These are phyloP conservation scores for Phytophthora europaea DNA, from an alignment of 352 stramenopile species.

Conservation along the genomic window DNA sequence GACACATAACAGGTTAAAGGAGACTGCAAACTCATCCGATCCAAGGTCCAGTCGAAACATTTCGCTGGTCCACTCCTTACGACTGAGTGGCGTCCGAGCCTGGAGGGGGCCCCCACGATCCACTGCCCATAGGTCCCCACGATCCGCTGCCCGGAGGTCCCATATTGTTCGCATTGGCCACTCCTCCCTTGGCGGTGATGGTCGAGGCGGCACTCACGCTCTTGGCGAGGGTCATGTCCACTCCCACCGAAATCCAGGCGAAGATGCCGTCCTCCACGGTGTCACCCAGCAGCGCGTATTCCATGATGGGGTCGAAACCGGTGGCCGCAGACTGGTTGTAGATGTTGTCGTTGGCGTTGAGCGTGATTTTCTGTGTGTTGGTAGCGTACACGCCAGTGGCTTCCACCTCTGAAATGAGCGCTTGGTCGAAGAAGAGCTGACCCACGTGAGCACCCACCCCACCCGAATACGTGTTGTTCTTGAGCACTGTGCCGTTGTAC, in stretches of 20 bases:
- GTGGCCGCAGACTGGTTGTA: constrained; percentile 22
- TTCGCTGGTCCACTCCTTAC: constrained; percentile 2
- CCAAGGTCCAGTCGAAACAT: background rate
- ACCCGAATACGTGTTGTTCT: constrained; percentile 40
- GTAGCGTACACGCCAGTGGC: constrained; percentile 27
- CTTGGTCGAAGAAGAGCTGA: constrained; percentile 38
- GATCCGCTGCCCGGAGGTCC: constrained; percentile 8
- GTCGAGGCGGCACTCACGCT: constrained; percentile 38
- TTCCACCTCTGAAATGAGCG: constrained; percentile 37
- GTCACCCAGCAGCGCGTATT: constrained; percentile 30
- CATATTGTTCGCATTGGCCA: constrained; percentile 30
- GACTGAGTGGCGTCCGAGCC: constrained; percentile 16
- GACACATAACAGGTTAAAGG: background rate
- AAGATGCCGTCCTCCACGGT: constrained; percentile 33
- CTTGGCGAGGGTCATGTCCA: constrained; percentile 39
- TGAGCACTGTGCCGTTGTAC: constrained; percentile 39
- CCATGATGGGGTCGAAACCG: constrained; percentile 34
- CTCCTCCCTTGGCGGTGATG: constrained; percentile 30
- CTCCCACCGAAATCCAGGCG: constrained; percentile 39
- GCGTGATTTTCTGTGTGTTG: constrained; percentile 31
- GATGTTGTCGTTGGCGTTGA: constrained; percentile 32
- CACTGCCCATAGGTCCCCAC: constrained; percentile 8
- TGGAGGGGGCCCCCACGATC: constrained; percentile 16
- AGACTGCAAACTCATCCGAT: background rate
- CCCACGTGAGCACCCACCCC: constrained; percentile 31